Percentiles rank a stretch among this genome's conserved stretches.
phyloP scores from a whole-genome alignment of 768 basidiomycete genomes.

The Grammothele lineata region DNA sequence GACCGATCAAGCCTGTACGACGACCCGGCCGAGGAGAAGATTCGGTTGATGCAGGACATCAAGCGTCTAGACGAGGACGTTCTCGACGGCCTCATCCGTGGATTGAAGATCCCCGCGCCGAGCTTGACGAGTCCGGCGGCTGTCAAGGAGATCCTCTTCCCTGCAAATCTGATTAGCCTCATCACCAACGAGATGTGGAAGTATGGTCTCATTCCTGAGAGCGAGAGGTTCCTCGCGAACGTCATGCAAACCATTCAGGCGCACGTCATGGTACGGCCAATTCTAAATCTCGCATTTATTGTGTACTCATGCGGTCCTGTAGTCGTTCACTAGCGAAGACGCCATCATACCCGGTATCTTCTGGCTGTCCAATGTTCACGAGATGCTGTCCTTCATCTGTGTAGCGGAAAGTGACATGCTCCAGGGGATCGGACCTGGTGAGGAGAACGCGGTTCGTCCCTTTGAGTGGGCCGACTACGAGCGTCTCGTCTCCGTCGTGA shows the following conservation, averaged over 20 bases:
- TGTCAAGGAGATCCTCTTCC: slow-evolving; percentile 97
- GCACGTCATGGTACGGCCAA: slow-evolving; percentile 86
- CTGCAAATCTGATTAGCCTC: slow-evolving; percentile 94
- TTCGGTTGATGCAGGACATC: slow-evolving; percentile 85
- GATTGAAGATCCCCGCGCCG: slow-evolving; percentile 89
- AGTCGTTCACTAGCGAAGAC: slow-evolving; percentile 93
- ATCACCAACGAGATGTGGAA: slow-evolving; percentile 99
- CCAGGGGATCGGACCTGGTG: slow-evolving; percentile 95
- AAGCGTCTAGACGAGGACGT: slow-evolving; percentile 92
- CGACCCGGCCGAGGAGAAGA: slow-evolving; percentile 93
- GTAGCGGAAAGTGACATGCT: slow-evolving; percentile 99
- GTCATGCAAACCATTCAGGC: slow-evolving; percentile 98
- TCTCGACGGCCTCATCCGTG: slow-evolving; percentile 81
- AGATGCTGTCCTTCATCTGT: slow-evolving; percentile 98
- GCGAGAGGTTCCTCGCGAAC: slow-evolving; percentile 96
- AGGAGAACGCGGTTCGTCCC: slow-evolving; percentile 84
- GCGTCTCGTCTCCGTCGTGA: slow-evolving; percentile 94
- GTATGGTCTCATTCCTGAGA: slow-evolving; percentile 93
- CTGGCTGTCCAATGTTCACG: slow-evolving; percentile 99
- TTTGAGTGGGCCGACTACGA: slow-evolving; percentile 99
- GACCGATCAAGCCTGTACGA: slow-evolving; percentile 75
- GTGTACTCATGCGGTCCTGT: slow-evolving; percentile 8
- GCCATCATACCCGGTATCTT: slow-evolving; percentile 95
- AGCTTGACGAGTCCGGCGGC: slow-evolving; percentile 88
- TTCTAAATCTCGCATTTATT: no score